These are phyloP conservation scores for Suillus lakei DNA, from an alignment of 768 basidiomycete genomes.

Conservation along the genomic window DNA sequence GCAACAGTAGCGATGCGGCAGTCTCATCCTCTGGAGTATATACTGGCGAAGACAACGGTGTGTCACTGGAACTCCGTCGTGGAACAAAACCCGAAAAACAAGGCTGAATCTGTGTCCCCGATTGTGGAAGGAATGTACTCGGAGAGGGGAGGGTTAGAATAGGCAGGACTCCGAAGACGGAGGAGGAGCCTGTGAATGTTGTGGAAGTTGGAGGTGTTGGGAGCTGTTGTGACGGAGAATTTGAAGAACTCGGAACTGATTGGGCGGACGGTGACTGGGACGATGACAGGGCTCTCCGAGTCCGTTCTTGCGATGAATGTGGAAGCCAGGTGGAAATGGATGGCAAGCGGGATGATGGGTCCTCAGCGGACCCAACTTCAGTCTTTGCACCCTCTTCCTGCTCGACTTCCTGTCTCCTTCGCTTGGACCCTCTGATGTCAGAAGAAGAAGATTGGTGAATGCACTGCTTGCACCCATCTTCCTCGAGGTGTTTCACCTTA, in stretches of 20 bases:
- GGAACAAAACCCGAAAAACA: conserved; percentile 27
- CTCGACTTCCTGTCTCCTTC: background rate
- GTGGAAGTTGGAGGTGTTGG: conserved; percentile 65
- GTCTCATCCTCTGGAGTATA: conserved; percentile 66
- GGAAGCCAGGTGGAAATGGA: conserved; percentile 75
- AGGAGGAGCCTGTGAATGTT: conserved; percentile 47
- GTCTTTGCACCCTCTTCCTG: background rate
- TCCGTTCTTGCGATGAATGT: conserved; percentile 19
- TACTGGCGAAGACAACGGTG: conserved; percentile 32
- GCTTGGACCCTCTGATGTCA: conserved; percentile 10
- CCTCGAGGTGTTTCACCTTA: conserved; percentile 53
- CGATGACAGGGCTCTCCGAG: conserved; percentile 30
- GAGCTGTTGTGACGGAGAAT: conserved; percentile 37
- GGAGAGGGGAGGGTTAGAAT: conserved; percentile 44
- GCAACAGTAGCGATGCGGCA: conserved; percentile 68
- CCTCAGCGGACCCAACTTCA: background rate
- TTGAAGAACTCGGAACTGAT: conserved; percentile 24
- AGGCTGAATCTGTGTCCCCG: conserved; percentile 20
- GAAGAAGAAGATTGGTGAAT: conserved; percentile 18
- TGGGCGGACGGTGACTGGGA: conserved; percentile 40
- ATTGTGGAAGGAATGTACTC: conserved; percentile 22
- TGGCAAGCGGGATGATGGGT: conserved; percentile 50
- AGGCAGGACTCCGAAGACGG: conserved; percentile 41
- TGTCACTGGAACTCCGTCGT: conserved; percentile 20
- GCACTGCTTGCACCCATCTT: conserved; percentile 21